These are phyloP conservation scores for Colletotrichum paranaense DNA, from an alignment of 2,329 filamentous ascomycete species.

Conservation along the genomic window DNA sequence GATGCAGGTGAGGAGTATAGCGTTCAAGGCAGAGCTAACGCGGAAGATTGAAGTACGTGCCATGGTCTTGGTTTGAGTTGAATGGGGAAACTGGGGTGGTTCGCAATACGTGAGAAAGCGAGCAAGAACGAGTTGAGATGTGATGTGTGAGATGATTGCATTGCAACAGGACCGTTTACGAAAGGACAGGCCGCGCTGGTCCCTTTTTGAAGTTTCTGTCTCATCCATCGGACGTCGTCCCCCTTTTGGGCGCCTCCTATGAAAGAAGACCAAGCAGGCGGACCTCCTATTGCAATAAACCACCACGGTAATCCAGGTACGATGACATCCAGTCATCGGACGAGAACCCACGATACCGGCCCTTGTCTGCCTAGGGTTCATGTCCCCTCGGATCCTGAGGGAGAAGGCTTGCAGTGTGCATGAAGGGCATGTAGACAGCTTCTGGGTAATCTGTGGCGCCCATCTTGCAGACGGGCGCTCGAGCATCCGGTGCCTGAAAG, in stretches of 20 bases:
- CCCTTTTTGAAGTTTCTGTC: constrained; percentile 4
- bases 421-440: not conserved
- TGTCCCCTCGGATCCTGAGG: not conserved
- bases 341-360: not conserved
- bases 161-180: not conserved
- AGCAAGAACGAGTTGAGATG: not conserved
- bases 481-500: not conserved
- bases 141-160: not conserved
- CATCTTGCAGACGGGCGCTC: not conserved
- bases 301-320: not conserved
- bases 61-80: not conserved
- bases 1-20: constrained; percentile 23
- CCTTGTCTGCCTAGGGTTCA: not conserved
- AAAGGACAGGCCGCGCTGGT: not conserved
- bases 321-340: not conserved
- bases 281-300: not conserved
- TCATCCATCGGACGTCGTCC: not conserved
- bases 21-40: constrained; percentile 23
- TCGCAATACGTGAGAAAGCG: not conserved
- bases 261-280: not conserved
- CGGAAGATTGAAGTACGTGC: constrained; percentile 18
- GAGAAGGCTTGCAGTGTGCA: not conserved
- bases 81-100: not conserved
- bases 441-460: not conserved
- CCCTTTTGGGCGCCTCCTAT: not conserved